Evolutionary conservation across 345 rosid species (phyloP), one percentile per base, ranked within the genome.

Genomic region (Salix exigua): DNA sequence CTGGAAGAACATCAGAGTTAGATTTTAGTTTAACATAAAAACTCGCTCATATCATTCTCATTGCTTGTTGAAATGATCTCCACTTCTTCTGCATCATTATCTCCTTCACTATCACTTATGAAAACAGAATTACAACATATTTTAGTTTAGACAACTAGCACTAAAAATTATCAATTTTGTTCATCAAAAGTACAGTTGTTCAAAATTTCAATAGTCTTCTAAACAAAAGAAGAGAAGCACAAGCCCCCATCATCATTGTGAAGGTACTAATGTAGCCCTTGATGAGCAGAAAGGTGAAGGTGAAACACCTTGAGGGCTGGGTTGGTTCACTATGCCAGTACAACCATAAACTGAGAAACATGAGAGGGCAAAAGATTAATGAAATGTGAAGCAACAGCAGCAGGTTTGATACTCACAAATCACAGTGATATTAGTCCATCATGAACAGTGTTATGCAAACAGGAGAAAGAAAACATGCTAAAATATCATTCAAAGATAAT

Each of bases 1-100:
- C 98, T 96, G 87, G 71, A 66, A 86, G 55, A 66, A 30, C 69
- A 61, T 5, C 12, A 63, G 44, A 61, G 46, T 74, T 67, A 66
- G 69, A 70, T 74, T 38, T 75, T 21, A 85, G 72, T 67, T 9
- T 78, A 64, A 78, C 28, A 33, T 37, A 65, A 31, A 78, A 55
- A 60, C 23, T 72, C 37, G 33, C 33, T 31, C 33, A 31, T 31
- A 31, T 31, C 33, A 31, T 31, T 31, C 33, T 31, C 33, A 31
- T 31, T 31, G 33, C 33, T 31, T 31, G 33, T 31, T 31, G 33
- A 31, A 31, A 31, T 31, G 33, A 31, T 31, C 33, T 31, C 33
- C 33, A 31, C 33, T 31, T 31, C 33, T 31, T 31, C 33, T 31
- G 33, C 33, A 31, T 31, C 33, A 31, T 31, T 31, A 31, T 31